A percentile compares a stretch with the other conserved stretches of the same genome.
phyloP scores from a whole-genome alignment of 306 rosid genomes.

The Fragaria ananassa region DNA sequence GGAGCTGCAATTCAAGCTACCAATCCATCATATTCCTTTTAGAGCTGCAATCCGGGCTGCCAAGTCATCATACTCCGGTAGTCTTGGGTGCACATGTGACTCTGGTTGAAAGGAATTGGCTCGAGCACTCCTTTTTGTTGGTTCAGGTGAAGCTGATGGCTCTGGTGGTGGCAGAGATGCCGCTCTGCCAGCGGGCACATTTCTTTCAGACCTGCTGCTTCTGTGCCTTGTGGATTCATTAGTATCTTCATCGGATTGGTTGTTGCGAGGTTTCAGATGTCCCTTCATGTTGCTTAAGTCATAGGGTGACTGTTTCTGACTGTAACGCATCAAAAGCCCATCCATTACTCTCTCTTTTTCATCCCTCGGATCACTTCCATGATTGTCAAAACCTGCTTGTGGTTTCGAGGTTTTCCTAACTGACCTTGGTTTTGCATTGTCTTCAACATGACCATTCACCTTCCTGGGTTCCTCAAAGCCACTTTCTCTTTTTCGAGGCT shows the following conservation, averaged over 20 bases:
- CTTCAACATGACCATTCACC: constrained; percentile 8
- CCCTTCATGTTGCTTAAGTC: constrained; percentile 22
- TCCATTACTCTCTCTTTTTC: constrained; percentile 35
- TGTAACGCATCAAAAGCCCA: constrained; percentile 36
- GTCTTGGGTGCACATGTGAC: constrained; percentile 54
- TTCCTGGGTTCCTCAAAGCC: constrained; percentile 27
- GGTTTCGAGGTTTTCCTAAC: constrained; percentile 51
- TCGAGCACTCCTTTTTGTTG: constrained; percentile 22
- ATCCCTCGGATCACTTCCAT: constrained; percentile 8
- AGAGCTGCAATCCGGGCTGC: constrained; percentile 53
- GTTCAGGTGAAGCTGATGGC: constrained; percentile 12
- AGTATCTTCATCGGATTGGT: constrained; percentile 13
- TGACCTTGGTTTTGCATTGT: constrained; percentile 55
- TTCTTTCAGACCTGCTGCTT: constrained; percentile 16
- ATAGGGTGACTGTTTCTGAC: constrained; percentile 28
- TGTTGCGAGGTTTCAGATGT: constrained; percentile 7
- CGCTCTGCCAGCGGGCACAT: constrained; percentile 24
- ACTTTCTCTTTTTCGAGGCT: constrained; percentile 26
- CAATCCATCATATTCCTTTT: constrained; percentile 21
- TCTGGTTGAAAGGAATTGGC: constrained; percentile 40
- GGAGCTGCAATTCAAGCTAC: not conserved
- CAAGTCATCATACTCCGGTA: constrained; percentile 74
- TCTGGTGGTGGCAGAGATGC: constrained; percentile 35
- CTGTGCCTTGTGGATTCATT: constrained; percentile 13
- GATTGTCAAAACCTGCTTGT: constrained; percentile 21